These are phyloP conservation scores for Puya raimondii DNA, from an alignment of 176 grass and related monocot species.

Conservation along the genomic window DNA sequence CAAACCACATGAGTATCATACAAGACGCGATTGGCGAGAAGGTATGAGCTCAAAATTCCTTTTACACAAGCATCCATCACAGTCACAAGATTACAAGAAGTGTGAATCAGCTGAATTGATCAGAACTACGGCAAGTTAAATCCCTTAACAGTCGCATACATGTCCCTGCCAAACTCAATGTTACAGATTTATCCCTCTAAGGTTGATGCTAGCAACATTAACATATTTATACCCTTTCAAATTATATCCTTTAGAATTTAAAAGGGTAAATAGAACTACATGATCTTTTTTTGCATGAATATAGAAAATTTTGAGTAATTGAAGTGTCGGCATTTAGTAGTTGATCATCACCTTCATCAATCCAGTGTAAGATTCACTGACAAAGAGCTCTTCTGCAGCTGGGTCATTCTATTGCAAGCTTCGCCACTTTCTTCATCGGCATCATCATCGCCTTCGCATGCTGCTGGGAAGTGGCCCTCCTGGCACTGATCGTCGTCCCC, in stretches of 20 bases:
- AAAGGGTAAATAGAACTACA: too few species aligned
- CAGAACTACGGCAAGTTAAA: too few species aligned
- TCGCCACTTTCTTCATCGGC: constrained; percentile 48
- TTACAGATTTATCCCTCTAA: too few species aligned
- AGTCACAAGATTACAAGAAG: background rate
- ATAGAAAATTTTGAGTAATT: background rate
- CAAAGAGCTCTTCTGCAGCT: constrained; percentile 30
- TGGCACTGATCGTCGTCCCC: constrained; percentile 42
- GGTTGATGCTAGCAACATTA: too few species aligned
- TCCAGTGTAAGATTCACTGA: background rate
- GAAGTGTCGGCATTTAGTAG: background rate
- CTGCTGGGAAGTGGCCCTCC: constrained; percentile 55
- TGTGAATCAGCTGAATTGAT: background rate
- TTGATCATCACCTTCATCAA: background rate
- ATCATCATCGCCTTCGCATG: constrained; percentile 37
- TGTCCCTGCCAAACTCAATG: too few species aligned
- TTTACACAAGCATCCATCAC: background rate
- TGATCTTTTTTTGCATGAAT: too few species aligned
- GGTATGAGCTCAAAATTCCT: constrained; percentile 18
- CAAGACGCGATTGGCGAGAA: constrained; percentile 73
- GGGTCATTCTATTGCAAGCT: constrained; percentile 51
- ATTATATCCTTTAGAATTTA: too few species aligned
- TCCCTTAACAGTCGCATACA: too few species aligned
- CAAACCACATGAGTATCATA: constrained; percentile 55
- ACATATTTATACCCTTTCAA: too few species aligned